phyloP scores from a whole-genome alignment of 768 basidiomycete species.

The Amanita inopinata region DNA sequence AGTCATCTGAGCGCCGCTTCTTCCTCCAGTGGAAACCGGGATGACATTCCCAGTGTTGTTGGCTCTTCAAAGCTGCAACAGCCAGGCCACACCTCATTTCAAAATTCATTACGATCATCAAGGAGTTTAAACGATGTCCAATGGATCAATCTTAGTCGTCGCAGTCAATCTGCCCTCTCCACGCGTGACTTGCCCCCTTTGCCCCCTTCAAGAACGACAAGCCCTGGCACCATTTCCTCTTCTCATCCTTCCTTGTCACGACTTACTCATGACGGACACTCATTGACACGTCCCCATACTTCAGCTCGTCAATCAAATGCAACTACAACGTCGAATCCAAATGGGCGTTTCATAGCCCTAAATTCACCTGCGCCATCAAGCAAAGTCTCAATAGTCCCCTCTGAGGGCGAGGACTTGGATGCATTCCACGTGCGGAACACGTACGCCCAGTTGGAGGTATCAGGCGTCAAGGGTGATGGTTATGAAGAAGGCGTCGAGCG shows the following conservation, averaged over 20 bases:
- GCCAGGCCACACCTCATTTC: slow-evolving; percentile 19
- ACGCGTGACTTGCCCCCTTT: slow-evolving; percentile 24
- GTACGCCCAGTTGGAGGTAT: slow-evolving; percentile 81
- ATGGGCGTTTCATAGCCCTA: background rate
- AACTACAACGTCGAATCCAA: background rate
- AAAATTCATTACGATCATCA: slow-evolving; percentile 24
- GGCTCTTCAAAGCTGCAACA: slow-evolving; percentile 18
- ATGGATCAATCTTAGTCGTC: background rate
- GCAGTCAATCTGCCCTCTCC: slow-evolving; percentile 15
- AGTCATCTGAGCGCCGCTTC: slow-evolving; percentile 23
- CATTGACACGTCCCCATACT: background rate
- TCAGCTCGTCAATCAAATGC: background rate
- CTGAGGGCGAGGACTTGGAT: slow-evolving; percentile 75
- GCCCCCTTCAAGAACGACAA: slow-evolving; percentile 16
- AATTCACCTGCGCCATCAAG: slow-evolving; percentile 22
- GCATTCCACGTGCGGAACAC: slow-evolving; percentile 77
- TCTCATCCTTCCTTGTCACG: slow-evolving; percentile 5
- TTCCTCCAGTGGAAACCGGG: slow-evolving; percentile 19
- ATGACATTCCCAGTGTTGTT: slow-evolving; percentile 11
- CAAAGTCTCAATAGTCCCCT: slow-evolving; percentile 55
- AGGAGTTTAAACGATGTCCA: slow-evolving; percentile 18
- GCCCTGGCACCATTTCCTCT: slow-evolving; percentile 1
- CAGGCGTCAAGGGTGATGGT: slow-evolving; percentile 92
- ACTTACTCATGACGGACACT: background rate
- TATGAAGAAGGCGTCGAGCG: slow-evolving; percentile 91